A percentile compares a stretch with the other conserved stretches of the same genome.
phyloP scores from a whole-genome alignment of 2,329 filamentous ascomycete genomes.

The Xylariaceae sp. region DNA sequence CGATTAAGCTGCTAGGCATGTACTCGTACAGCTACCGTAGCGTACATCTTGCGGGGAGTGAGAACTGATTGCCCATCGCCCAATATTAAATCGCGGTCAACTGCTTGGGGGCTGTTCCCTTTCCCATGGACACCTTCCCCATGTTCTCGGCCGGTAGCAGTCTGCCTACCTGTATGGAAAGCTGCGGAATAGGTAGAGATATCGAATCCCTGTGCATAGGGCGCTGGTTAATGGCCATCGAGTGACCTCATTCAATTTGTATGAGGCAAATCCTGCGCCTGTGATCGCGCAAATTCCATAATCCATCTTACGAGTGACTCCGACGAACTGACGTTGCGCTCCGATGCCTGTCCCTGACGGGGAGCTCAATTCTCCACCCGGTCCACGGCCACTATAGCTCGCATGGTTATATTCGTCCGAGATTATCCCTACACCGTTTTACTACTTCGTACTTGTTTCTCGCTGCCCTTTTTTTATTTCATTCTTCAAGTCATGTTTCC shows the following conservation, averaged over 20 bases:
- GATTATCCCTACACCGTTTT: constrained; percentile 22
- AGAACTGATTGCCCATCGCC: constrained; percentile 38
- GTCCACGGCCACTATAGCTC: constrained; percentile 22
- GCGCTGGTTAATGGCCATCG: constrained; percentile 29
- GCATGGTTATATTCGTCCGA: constrained; percentile 26
- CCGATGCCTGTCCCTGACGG: constrained; percentile 26
- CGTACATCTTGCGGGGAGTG: constrained; percentile 37
- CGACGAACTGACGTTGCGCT: constrained; percentile 23
- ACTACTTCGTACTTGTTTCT: constrained; percentile 10
- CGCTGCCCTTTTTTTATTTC: constrained; percentile 10
- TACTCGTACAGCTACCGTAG: constrained; percentile 15
- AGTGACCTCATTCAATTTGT: constrained; percentile 21
- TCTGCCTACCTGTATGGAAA: neutral
- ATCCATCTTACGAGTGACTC: constrained; percentile 21
- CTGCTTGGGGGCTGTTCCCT: constrained; percentile 27
- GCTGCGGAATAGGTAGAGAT: neutral
- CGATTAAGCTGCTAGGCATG: constrained; percentile 17
- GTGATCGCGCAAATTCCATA: constrained; percentile 22
- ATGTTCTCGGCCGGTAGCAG: neutral
- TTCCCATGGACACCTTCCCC: neutral
- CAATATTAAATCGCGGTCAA: constrained; percentile 50
- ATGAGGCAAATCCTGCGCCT: constrained; percentile 28
- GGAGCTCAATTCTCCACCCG: constrained; percentile 24
- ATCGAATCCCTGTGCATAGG: neutral
- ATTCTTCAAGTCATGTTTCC: constrained; percentile 21